Evolutionary conservation across 352 stramenopile species (phyloP), one percentile per base, ranked within the genome.

Genomic region (Detonula confervacea): DNA sequence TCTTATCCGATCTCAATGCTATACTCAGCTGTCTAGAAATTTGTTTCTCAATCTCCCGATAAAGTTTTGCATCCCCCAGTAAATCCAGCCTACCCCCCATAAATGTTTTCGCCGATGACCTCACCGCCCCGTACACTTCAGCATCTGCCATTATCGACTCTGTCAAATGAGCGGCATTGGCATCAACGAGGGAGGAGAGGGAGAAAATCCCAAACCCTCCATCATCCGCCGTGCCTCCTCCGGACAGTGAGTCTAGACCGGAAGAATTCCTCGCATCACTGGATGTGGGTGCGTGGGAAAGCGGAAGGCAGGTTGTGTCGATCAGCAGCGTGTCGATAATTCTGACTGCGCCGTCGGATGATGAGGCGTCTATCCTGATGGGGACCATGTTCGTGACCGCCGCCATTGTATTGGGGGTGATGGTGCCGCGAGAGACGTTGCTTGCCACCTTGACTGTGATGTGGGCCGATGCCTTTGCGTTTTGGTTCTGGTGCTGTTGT

Each of bases 311-410:
- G 25, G 74, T 87, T 11, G 76, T 81, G 73, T 92, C 84, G 12
- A 90, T 63, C 0, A 92, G 30, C 4, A 92, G 59, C 0, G 87
- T 90, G 30, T 91, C 84, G 27, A 92, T 79, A 25, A 92, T 76
- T 49, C 80, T 76, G 12, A 88, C 57, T 4, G 49, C 73, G 12
- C 83, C 77, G 49, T 89, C 83, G 2, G 80, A 57, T 1, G 70
- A 83, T 1, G 65, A 55, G n/a, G 77, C 84, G 51, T 92, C 84
- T 12, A 92, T 62, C 37, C 84, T 74, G 54, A 92, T 70, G 24
- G 87, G 87, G 55, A 91, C 46, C 11, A 92, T 63, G 24, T 82
- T 81, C 55, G 77, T 80, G 24, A 84, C 56, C 14, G 51, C 67
- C 22, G 54, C 62, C 77, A 84, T 84, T 27, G 39, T 42, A 11